Evolutionary conservation across 306 rosid species (phyloP), one percentile per base, ranked within the genome.

Genomic region (Quercus wislizeni): DNA sequence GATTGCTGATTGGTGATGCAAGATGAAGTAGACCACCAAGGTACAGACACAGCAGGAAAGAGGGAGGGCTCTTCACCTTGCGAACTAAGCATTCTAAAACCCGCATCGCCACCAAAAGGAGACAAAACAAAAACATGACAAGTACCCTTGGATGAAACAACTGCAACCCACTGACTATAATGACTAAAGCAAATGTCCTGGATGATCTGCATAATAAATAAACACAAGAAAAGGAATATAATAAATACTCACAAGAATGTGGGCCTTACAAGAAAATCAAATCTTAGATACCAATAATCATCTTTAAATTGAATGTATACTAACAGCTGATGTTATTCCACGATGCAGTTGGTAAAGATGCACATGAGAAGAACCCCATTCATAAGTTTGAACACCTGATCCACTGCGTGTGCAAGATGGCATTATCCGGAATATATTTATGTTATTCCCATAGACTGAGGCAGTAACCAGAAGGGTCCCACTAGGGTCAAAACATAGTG

Each of bases 381-480:
- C 87, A 55, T 75, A 81, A 82, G 83, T 67, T 76, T 85, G 88
- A 86, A 73, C 78, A 49, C 88, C 88, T 28, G 94, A 86, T 76
- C 92, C 89, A 85, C 79, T 89, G 80, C 69, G 77, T 59, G 88
- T 72, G 83, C 74, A 82, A 71, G 90, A 86, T 49, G 96, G 96
- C 92, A 92, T 90, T 83, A 94, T 92, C 83, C 97, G 93, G 74
- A 92, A 94, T 80, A 94, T 88, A 82, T 94, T 94, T 54, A 94
- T 85, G 79, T 84, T 90, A 79, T 92, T 94, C 72, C 98, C 98
- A 89, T 90, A 84, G 21, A 94, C 69, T 5, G 98, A 94, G 75
- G 96, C 97, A 55, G 94, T 94, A 84, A 92, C 98, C 69, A 94
- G 87, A 82, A 94, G 98, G 23, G 97, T 92, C 75, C 97, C 98